phyloP scores from a whole-genome alignment of 2,329 filamentous ascomycete genomes.

The Claviceps pazoutovae region DNA sequence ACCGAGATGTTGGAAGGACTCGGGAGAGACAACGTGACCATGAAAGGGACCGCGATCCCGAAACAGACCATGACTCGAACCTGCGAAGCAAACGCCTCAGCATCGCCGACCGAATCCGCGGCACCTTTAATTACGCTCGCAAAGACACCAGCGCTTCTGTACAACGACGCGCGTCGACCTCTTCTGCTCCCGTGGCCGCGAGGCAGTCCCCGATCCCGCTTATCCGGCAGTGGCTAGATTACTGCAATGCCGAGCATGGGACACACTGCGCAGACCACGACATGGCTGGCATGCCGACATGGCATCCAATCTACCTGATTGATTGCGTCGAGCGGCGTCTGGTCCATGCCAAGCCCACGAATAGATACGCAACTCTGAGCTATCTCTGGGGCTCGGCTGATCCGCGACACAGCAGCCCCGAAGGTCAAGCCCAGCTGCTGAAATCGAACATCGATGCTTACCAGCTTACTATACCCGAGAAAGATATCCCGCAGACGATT shows the following conservation, averaged over 20 bases:
- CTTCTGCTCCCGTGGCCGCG: slow-evolving; percentile 13
- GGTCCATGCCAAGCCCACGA: slow-evolving; percentile 23
- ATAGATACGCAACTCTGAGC: slow-evolving; percentile 31
- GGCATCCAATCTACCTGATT: slow-evolving; percentile 27
- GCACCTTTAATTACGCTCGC: slow-evolving; percentile 20
- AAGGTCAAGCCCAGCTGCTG: slow-evolving; percentile 18
- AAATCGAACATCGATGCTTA: slow-evolving; percentile 23
- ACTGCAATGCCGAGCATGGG: slow-evolving; percentile 27
- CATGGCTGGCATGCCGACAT: slow-evolving; percentile 17
- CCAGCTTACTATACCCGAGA: slow-evolving; percentile 21
- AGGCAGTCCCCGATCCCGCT: slow-evolving; percentile 23
- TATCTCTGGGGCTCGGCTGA: slow-evolving; percentile 26
- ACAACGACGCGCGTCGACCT: slow-evolving; percentile 17
- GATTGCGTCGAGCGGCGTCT: slow-evolving; percentile 26
- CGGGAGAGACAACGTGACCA: slow-evolving; percentile 4
- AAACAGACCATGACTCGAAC: slow-evolving; percentile 15
- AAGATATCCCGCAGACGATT: slow-evolving; percentile 26
- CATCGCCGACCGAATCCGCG: slow-evolving; percentile 25
- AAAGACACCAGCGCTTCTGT: slow-evolving; percentile 15
- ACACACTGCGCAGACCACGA: slow-evolving; percentile 23
- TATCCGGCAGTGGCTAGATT: slow-evolving; percentile 29
- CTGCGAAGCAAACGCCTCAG: slow-evolving; percentile 24
- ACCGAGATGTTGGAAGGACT: slow-evolving; percentile 4
- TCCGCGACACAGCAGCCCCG: slow-evolving; percentile 14
- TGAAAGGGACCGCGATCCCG: slow-evolving; percentile 11